Evolutionary conservation across 1,139 yeast species (phyloP), one percentile per base, ranked within the genome.

Genomic region (Scheffersomyces titani): DNA sequence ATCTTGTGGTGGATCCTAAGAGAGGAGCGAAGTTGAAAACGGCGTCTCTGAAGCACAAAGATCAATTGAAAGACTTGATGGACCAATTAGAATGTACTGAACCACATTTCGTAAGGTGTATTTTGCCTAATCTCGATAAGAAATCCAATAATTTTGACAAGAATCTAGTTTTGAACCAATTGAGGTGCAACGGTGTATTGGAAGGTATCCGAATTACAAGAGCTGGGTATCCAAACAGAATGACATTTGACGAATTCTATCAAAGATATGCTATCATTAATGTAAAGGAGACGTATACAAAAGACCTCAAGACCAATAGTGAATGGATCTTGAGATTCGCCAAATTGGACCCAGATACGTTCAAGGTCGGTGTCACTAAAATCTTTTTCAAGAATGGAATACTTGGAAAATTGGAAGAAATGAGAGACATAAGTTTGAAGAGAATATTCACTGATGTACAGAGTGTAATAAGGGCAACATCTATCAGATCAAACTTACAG

Each of bases 151-250:
- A 80, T 52, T 89, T 94, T 66, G 93, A 92, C 65, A 91, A 89
- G 65, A 76, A 74, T 40, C 76, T 96, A 48, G 97, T 96, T 3
- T 77, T 94, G 54, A 94, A 90, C 59, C 99, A 96, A 73, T 80
- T 96, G 59, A 82, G 98, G 60, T 96, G 98, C 70, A 96, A 96
- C 70, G 99, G 99, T 82, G 99, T 96, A 16, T 76, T 96, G 53
- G 99, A 96, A 77, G 99, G 99, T 61, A 96, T 96, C 50, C 83
- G 99, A 72, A 94, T 96, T 61, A 97, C 98, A 0, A 82, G 99
- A 62, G 93, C 97, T 18, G 99, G 99, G 3, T 96, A 90, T 70
- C 99, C 99, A 1, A 96, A 96, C 72, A 84, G 98, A 63, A 84
- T 94, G 70, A 84, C 88, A 52, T 94, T 93, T 71, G 84, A 87